Base-by-base conservation (phyloP, 176 grass and related monocot genomes). In the Cenchrus americanus region DNA sequence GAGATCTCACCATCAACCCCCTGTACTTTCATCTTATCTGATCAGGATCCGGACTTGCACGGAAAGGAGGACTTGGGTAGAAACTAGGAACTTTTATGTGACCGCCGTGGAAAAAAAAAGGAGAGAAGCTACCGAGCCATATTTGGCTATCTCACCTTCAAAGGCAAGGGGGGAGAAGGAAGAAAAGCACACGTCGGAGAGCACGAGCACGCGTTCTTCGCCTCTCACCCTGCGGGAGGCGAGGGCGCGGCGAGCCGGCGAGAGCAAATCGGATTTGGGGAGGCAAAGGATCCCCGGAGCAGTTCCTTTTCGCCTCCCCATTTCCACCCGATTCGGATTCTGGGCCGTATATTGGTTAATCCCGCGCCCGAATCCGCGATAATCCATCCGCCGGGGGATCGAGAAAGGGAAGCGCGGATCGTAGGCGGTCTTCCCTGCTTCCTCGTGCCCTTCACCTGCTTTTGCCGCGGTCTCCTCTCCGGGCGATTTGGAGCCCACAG, bases 161-260 rank as follows among this genome's bases (percentile, higher is more conserved):
- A 65, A 7, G 5, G 32, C 21, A 6, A 18, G 52, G 8, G 21
- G 6, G 10, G 69, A 27, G 13, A 10, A 26, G 32, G 17, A 11
- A 12, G 62, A n/a, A 69, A 47, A 48, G 64, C 77, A 62, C 52
- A 55, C 60, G 42, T 57, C 14, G 49, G 78, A 55, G 54, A 55
- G 54, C 47, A 62, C 52, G 50, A 2, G 43, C 34, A 40, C 76
- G 75, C 79, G 74, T 90, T 83, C 80, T 51, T 79, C 88, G 68
- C 75, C 84, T 73, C 83, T 75, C 82, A 37, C 87, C 63, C 62
- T 23, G 74, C 78, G 79, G 55, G 77, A 67, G 83, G 78, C 30
- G 87, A 21, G 24, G 73, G 19, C 57, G 69, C 27, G 78, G 64
- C 46, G 48, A 68, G 63, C 62, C 34, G 75, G 41, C 57, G 75